Evolutionary conservation across 768 basidiomycete species (phyloP).

Genomic region (Neoboletus magnificus): DNA sequence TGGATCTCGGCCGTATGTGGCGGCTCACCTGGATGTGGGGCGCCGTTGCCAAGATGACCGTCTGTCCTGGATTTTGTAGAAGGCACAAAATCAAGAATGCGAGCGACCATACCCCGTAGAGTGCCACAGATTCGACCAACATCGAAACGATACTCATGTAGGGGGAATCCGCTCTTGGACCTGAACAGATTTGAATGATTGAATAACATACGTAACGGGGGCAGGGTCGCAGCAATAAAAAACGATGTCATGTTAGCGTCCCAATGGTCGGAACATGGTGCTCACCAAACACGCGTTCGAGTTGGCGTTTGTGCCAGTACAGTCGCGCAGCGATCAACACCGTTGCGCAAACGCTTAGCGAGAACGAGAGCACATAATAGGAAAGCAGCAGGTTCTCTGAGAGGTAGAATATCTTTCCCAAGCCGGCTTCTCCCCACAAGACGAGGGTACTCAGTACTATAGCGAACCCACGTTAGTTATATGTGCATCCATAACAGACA

Average conservation of each 20-base stretch:
- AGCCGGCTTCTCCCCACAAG: conserved; percentile 15
- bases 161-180: conserved; percentile 13
- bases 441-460: conserved; percentile 21
- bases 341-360: conserved; percentile 24
- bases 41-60: conserved; percentile 22
- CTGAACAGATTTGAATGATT: conserved; percentile 9
- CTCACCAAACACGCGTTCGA: conserved; percentile 28
- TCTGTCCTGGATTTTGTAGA: conserved; percentile 14
- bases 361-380: conserved; percentile 24
- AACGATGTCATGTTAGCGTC: not conserved
- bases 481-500: not conserved
- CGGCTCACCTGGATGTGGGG: conserved; percentile 21
- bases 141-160: conserved; percentile 23
- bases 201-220: not conserved
- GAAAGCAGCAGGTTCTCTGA: conserved; percentile 20
- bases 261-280: not conserved
- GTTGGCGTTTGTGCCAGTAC: conserved; percentile 23
- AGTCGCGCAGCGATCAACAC: conserved; percentile 21
- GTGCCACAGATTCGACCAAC: conserved; percentile 24
- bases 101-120: conserved; percentile 26
- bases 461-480: not conserved
- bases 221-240: not conserved
- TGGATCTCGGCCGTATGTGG: not conserved
- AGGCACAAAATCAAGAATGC: conserved; percentile 20
- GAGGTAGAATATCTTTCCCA: conserved; percentile 20